These are phyloP conservation scores for Alternaria arbusti DNA, from an alignment of 2,329 filamentous ascomycete genomes.

Conservation along the genomic window DNA sequence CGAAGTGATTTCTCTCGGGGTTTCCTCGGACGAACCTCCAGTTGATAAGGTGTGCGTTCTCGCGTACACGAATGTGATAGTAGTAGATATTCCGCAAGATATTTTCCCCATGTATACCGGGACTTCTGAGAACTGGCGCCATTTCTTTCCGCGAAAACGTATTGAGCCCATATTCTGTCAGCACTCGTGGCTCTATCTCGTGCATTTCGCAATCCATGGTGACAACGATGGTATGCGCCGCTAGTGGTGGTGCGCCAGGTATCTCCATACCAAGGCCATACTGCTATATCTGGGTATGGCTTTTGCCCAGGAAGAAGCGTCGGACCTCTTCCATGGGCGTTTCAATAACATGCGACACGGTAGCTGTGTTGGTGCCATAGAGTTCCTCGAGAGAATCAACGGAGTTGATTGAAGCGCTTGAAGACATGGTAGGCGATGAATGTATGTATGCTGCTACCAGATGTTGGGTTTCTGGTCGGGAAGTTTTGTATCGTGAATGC, in stretches of 20 bases:
- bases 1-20: slow-evolving; percentile 11
- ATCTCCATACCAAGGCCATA: not conserved
- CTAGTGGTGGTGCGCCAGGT: not conserved
- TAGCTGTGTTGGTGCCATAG: not conserved
- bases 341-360: not conserved
- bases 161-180: not conserved
- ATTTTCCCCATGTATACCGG: not conserved
- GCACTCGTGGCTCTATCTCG: not conserved
- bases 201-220: not conserved
- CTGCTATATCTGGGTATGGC: not conserved
- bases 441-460: not conserved
- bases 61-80: not conserved
- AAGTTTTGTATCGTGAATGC: not conserved
- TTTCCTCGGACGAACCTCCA: not conserved
- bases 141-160: not conserved
- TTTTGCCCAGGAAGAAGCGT: not conserved
- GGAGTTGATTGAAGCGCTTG: not conserved
- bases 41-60: not conserved
- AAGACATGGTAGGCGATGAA: not conserved
- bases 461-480: not conserved
- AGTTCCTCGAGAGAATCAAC: not conserved
- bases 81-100: not conserved
- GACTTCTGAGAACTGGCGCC: not conserved
- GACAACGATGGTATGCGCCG: not conserved
- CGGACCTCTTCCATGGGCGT: not conserved